phyloP scores from a whole-genome alignment of 495 filamentous ascomycete species.

The Letharia lupina region DNA sequence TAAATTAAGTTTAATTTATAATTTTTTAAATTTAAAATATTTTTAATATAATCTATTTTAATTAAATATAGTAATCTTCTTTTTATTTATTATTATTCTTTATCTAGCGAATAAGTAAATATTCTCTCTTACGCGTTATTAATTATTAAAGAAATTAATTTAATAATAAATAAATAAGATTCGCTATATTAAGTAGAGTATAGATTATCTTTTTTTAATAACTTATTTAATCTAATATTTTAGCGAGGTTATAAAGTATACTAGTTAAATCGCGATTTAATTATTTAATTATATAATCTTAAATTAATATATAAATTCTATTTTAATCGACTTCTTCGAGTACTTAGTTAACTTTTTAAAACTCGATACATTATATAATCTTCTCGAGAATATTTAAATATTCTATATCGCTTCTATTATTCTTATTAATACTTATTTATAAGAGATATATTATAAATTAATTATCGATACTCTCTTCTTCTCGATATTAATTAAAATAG shows the following conservation, averaged over 20 bases:
- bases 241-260: not conserved
- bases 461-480: too few species aligned
- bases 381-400: not conserved
- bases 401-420: not conserved
- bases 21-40: constrained; percentile 17
- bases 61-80: constrained; percentile 17
- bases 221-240: not conserved
- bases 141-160: constrained; percentile 17
- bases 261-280: not conserved
- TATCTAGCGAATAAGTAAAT: constrained; percentile 21
- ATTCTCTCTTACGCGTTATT: constrained; percentile 18
- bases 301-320: not conserved
- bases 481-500: not conserved
- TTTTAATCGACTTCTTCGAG: not conserved
- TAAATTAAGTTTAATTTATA: constrained; percentile 3
- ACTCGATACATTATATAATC: not conserved
- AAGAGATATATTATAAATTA: constrained; percentile 4
- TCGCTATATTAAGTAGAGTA: not conserved
- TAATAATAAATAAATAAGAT: constrained; percentile 1
- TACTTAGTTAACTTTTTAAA: not conserved
- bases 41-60: constrained; percentile 20
- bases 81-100: constrained; percentile 26
- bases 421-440: not conserved
- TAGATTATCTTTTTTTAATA: constrained; percentile 1
- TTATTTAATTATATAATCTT: not conserved